Base-by-base conservation (phyloP, 495 filamentous ascomycete genomes). In the Lophiotrema nucula region DNA sequence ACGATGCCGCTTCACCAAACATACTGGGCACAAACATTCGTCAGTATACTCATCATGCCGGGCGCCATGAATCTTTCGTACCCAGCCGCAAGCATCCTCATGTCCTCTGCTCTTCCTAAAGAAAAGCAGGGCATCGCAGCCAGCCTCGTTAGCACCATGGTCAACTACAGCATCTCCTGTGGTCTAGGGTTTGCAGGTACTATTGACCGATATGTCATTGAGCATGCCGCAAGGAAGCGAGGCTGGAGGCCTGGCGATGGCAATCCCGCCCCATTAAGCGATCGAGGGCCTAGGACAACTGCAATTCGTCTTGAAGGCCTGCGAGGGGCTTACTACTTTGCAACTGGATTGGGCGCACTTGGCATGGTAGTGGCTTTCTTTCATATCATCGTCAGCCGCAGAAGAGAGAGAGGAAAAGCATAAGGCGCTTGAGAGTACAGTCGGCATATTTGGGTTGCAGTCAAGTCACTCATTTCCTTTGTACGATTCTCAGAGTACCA, bases 61-160 rank as follows among this genome's bases (percentile, higher is more conserved):
- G 82, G 75, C 47, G 85, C 82, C 21, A 87, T 87, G 76, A 82
- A 88, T 62, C 80, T 85, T 60, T 74, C 70, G 3, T 86, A 87
- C 56, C 82, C 83, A 0, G 75, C 79, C 16, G 74, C 76, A 1
- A 84, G 78, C 8, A 73, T 88, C 3, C 73, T 88, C n/a, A 70
- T 87, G n/a, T 82, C 76, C 44, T 80, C 85, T 51, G 70, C 76
- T 8, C 73, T 88, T 47, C 74, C 73, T 4, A 76, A 75, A 37
- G 76, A 85, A 48, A 79, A 87, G 60, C 84, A 89, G 65, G 86
- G 86, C 6, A 74, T 87, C n/a, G 83, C 83, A 1, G 82, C 81
- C 0, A 80, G 75, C 15, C 68, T 90, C 21, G 81, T 88, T 15
- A 83, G 73, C 37, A 88, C 84, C 0, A 72, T 83, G n/a, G 79